These are phyloP conservation scores for Hanseniaspora occidentalis DNA, from an alignment of 805 yeast genomes.

Conservation along the genomic window DNA sequence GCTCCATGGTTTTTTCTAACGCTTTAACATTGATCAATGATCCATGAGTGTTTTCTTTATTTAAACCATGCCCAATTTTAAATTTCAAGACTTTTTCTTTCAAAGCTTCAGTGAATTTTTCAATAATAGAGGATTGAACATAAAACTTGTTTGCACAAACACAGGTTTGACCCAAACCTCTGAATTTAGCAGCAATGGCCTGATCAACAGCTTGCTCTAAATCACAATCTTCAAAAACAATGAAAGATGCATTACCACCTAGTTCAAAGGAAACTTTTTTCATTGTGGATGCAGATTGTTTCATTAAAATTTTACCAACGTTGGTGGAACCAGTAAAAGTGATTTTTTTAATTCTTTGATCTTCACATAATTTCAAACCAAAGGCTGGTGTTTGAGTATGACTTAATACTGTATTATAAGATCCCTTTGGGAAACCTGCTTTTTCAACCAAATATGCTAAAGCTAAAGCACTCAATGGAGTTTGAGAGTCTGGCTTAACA, in stretches of 20 bases:
- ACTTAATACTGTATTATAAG: conserved; percentile 38
- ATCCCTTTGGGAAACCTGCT: conserved; percentile 53
- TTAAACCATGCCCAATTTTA: conserved; percentile 46
- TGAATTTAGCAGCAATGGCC: conserved; percentile 43
- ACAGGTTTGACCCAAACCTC: conserved; percentile 56
- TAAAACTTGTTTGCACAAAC: conserved; percentile 50
- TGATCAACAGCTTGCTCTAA: conserved; percentile 41
- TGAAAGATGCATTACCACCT: conserved; percentile 58
- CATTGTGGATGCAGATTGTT: conserved; percentile 42
- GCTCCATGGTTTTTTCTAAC: conserved; percentile 41
- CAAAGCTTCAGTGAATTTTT: conserved; percentile 33
- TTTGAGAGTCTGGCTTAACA: conserved; percentile 48
- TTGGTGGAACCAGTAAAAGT: conserved; percentile 56
- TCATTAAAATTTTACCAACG: conserved; percentile 49
- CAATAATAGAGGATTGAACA: conserved; percentile 39
- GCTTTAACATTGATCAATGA: conserved; percentile 41
- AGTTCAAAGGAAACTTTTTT: conserved; percentile 51
- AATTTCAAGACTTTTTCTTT: conserved; percentile 34
- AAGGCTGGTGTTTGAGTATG: conserved; percentile 38
- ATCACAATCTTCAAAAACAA: conserved; percentile 49
- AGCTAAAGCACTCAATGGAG: conserved; percentile 50
- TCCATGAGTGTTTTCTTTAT: conserved; percentile 39
- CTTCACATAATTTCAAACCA: conserved; percentile 39
- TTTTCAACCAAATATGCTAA: conserved; percentile 40
- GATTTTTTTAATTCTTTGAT: conserved; percentile 38